Conservation (phyloP, 805 yeast genomes). For the Candida montana region DNA sequence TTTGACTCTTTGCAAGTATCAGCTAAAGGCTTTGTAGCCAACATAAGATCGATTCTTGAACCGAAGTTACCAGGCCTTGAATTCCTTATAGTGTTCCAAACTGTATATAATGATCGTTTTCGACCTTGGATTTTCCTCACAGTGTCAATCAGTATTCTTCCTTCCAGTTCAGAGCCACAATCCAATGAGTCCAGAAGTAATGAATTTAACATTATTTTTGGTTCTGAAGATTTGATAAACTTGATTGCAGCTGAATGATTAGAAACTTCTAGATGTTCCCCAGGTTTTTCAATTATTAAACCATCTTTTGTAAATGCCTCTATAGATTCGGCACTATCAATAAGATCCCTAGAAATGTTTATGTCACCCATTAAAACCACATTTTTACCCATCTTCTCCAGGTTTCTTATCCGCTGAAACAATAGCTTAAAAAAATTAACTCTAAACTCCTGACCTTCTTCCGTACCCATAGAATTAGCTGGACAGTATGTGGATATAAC, state of each 20-base stretch:
- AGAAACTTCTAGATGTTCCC: slow-evolving; percentile 29
- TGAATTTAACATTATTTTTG: slow-evolving; percentile 42
- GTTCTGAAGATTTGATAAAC: slow-evolving; percentile 36
- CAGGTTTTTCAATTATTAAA: slow-evolving; percentile 24
- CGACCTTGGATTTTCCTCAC: slow-evolving; percentile 53
- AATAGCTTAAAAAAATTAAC: slow-evolving; percentile 52
- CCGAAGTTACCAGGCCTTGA: slow-evolving; percentile 82
- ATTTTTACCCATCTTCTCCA: slow-evolving; percentile 52
- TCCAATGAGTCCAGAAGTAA: slow-evolving; percentile 33
- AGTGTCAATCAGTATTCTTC: slow-evolving; percentile 50
- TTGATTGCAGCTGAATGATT: slow-evolving; percentile 27
- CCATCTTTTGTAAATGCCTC: slow-evolving; percentile 38
- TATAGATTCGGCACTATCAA: slow-evolving; percentile 75
- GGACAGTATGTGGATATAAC: slow-evolving; percentile 79
- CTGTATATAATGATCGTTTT: slow-evolving; percentile 68
- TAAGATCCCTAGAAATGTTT: slow-evolving; percentile 72
- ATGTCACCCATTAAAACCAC: slow-evolving; percentile 87
- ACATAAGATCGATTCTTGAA: slow-evolving; percentile 77
- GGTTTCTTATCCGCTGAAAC: slow-evolving; percentile 53
- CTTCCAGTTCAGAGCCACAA: slow-evolving; percentile 26
- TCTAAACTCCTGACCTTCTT: slow-evolving; percentile 58
- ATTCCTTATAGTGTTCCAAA: slow-evolving; percentile 82
- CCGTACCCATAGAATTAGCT: slow-evolving; percentile 74
- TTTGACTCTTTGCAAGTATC: slow-evolving; percentile 31
- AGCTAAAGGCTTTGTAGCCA: slow-evolving; percentile 40